A percentile compares a stretch with the other conserved stretches of the same genome.
phyloP scores from a whole-genome alignment of 2,329 filamentous ascomycete species.

The Colletotrichum sp. region DNA sequence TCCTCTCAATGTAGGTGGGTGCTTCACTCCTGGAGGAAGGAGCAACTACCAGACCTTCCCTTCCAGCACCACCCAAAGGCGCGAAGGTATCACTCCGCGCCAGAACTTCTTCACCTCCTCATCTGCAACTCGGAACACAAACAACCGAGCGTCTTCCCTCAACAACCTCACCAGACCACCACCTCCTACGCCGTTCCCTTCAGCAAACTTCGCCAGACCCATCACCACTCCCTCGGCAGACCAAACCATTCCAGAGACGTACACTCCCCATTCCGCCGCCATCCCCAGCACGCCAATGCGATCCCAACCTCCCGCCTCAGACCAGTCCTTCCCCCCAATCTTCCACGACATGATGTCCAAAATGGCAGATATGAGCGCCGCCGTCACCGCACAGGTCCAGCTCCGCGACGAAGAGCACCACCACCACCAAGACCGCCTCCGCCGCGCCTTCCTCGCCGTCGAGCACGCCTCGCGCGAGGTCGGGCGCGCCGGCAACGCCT shows the following conservation, averaged over 20 bases:
- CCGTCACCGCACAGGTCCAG: background rate
- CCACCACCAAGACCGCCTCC: background rate
- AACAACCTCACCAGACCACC: too few species aligned
- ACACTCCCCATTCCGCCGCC: too few species aligned
- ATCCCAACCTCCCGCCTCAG: background rate
- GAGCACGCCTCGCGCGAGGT: background rate
- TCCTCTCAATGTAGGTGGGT: background rate
- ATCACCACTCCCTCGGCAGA: background rate
- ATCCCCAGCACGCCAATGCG: background rate
- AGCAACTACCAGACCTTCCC: background rate
- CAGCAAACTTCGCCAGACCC: background rate
- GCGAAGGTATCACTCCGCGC: too few species aligned
- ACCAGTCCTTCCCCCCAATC: background rate
- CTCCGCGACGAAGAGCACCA: background rate
- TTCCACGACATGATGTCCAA: background rate
- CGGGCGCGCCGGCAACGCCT: background rate
- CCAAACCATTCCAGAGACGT: rapidly evolving
- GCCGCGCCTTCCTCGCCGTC: background rate
- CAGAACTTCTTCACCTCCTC: background rate
- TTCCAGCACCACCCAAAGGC: background rate
- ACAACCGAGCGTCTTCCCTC: too few species aligned
- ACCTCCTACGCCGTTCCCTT: too few species aligned
- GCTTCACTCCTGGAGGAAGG: background rate
- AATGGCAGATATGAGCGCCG: background rate
- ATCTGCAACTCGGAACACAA: rapidly evolving